phyloP scores from a whole-genome alignment of 345 rosid genomes.

The Lenwebbia sp. region DNA sequence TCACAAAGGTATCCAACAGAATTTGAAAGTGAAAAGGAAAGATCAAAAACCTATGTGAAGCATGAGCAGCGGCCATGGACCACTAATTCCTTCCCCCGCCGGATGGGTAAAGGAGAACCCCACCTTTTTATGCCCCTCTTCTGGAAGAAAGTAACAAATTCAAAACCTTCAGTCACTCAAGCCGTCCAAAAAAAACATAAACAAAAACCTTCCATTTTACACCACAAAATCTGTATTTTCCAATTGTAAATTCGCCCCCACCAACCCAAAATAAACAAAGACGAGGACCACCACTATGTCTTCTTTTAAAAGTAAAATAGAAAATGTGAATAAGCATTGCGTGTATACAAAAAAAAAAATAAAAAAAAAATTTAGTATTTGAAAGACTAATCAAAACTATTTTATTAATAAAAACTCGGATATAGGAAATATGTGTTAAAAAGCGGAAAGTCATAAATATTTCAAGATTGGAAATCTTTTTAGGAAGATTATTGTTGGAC shows the following conservation, averaged over 20 bases:
- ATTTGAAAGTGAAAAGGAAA: too few relatives aligned
- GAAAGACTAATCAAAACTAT: background rate
- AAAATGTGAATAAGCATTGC: background rate
- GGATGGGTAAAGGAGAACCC: background rate
- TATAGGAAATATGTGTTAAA: too few relatives aligned
- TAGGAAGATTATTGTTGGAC: background rate
- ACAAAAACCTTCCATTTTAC: background rate
- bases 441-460: too few relatives aligned
- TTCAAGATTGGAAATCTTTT: background rate
- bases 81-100: conserved; percentile 7
- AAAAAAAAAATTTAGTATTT: too few relatives aligned
- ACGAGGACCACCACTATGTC: background rate
- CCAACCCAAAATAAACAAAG: background rate
- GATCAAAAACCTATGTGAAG: background rate
- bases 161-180: background rate
- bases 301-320: background rate
- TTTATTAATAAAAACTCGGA: background rate
- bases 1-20: too few relatives aligned
- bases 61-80: background rate
- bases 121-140: background rate
- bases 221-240: background rate
- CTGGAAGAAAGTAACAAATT: background rate
- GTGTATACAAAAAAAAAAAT: background rate
- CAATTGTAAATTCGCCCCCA: background rate
- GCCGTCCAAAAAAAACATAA: background rate